phyloP scores from a whole-genome alignment of 495 filamentous ascomycete species.

The Chaetomium fimeti region DNA sequence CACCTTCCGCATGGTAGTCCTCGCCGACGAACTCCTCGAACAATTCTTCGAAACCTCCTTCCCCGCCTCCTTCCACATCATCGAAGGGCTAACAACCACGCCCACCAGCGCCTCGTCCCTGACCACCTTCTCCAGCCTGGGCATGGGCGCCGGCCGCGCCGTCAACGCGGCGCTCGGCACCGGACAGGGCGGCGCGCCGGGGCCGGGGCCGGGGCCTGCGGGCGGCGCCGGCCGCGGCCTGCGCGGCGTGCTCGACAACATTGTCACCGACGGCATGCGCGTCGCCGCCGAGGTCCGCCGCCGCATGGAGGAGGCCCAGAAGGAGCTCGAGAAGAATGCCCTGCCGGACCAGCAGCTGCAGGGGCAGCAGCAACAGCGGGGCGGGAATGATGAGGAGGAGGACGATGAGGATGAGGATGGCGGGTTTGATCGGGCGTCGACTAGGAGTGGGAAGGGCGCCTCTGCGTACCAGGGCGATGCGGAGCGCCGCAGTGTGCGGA shows the following conservation, averaged over 20 bases:
- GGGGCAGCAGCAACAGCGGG: conserved; percentile 24
- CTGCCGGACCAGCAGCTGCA: conserved; percentile 48
- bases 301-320: conserved; percentile 90
- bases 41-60: conserved; percentile 89
- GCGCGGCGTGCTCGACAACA: conserved; percentile 90
- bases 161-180: conserved; percentile 37
- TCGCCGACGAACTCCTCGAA: conserved; percentile 92
- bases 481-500: conserved; percentile 63
- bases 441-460: not conserved
- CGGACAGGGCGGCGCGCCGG: not conserved
- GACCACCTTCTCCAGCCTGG: conserved; percentile 74
- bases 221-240: conserved; percentile 66
- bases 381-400: conserved; percentile 70
- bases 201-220: conserved; percentile 19
- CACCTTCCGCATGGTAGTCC: conserved; percentile 97
- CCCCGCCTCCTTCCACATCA: conserved; percentile 61
- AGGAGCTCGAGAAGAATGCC: conserved; percentile 77
- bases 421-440: conserved; percentile 18
- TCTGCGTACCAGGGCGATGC: conserved; percentile 41
- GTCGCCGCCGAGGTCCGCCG: conserved; percentile 88
- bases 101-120: conserved; percentile 54
- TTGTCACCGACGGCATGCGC: conserved; percentile 93
- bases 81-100: conserved; percentile 43
- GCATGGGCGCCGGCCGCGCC: conserved; percentile 49
- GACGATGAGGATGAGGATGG: conserved; percentile 63